Evolutionary conservation across 768 basidiomycete genomes (phyloP).

Genomic region (Nevesoporus exiguus): DNA sequence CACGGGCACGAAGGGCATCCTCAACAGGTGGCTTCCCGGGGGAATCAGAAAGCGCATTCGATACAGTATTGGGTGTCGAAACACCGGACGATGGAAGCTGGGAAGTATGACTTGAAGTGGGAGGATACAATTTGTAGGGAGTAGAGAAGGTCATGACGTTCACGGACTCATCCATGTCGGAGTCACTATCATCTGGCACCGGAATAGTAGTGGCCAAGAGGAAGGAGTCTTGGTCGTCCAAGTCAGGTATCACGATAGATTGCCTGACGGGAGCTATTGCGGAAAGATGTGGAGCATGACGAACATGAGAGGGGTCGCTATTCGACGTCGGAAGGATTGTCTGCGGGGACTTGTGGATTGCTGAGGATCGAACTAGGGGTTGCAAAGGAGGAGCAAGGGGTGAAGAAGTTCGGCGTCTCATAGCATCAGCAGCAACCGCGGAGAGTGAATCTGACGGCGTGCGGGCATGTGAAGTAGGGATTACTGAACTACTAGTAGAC

Average conservation of each 20-base stretch:
- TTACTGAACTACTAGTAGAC: constrained; percentile 38
- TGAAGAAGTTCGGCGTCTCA: constrained; percentile 47
- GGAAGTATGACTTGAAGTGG: constrained; percentile 37
- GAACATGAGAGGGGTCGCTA: constrained; percentile 26
- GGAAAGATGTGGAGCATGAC: constrained; percentile 4
- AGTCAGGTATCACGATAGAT: constrained; percentile 42
- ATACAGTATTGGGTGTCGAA: constrained; percentile 47
- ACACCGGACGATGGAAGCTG: constrained; percentile 46
- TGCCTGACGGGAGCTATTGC: constrained; percentile 39
- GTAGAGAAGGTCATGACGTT: constrained; percentile 73
- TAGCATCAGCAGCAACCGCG: constrained; percentile 22
- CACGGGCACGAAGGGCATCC: constrained; percentile 81
- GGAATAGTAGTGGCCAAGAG: constrained; percentile 70
- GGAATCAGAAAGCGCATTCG: constrained; percentile 61
- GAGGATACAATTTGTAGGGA: constrained; percentile 52
- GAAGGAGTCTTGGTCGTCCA: constrained; percentile 55
- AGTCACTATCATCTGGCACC: constrained; percentile 73
- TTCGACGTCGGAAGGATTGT: constrained; percentile 36
- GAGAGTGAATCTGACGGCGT: constrained; percentile 41
- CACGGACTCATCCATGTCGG: constrained; percentile 53
- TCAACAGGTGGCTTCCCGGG: constrained; percentile 57
- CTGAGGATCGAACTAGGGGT: constrained; percentile 32
- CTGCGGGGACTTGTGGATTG: constrained; percentile 39
- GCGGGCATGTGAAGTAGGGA: constrained; percentile 38
- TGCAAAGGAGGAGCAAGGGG: constrained; percentile 37